Evolutionary conservation across 129 eudicot species (phyloP).

Genomic region (Logfia minima): DNA sequence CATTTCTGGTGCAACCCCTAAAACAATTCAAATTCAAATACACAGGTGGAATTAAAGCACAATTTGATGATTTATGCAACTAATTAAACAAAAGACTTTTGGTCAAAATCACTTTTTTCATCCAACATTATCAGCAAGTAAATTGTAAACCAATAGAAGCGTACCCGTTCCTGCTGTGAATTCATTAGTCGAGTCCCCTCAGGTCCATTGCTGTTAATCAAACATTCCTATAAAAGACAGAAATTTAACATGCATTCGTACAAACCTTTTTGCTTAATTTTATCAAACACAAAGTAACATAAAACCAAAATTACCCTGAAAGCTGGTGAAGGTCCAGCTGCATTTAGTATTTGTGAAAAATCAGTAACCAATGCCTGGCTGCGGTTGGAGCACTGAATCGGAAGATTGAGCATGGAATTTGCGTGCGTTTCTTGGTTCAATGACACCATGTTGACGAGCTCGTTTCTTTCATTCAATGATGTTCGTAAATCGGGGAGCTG

Average conservation of each 20-base stretch:
- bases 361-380: slow-evolving; percentile 31
- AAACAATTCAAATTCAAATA: slow-evolving; percentile 17
- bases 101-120: too few relatives aligned
- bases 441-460: slow-evolving; percentile 27
- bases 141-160: neutral
- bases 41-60: neutral
- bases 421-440: slow-evolving; percentile 25
- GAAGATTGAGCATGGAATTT: slow-evolving; percentile 25
- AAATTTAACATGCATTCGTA: slow-evolving; percentile 3
- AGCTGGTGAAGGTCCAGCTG: slow-evolving; percentile 27
- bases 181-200: slow-evolving; percentile 26
- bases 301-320: slow-evolving; percentile 34
- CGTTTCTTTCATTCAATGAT: slow-evolving; percentile 28
- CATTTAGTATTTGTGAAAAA: slow-evolving; percentile 32
- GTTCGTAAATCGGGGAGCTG: slow-evolving; percentile 47
- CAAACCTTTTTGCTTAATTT: neutral
- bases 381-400: slow-evolving; percentile 23
- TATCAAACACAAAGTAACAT: neutral
- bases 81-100: neutral
- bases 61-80: neutral
- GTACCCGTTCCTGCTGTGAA: slow-evolving; percentile 31
- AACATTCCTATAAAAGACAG: slow-evolving; percentile 37
- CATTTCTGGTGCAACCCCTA: slow-evolving; percentile 11
- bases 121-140: neutral
- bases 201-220: slow-evolving; percentile 27